phyloP scores from a whole-genome alignment of 495 filamentous ascomycete species.

The Daldinia caldariorum region DNA sequence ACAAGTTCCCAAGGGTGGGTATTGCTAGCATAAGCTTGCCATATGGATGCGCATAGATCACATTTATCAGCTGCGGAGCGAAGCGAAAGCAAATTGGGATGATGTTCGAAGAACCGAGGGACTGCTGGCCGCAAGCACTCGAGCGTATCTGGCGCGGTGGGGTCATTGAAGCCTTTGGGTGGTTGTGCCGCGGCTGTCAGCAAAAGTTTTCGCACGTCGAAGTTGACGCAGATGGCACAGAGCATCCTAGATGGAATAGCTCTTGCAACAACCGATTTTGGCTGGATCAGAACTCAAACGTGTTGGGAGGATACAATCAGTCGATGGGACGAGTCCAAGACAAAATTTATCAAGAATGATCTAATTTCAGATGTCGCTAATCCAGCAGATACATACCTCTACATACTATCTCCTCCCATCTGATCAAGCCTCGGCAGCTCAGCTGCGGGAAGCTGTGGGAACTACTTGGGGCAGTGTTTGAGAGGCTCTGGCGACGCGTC shows the following conservation, averaged over 20 bases:
- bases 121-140: slow-evolving; percentile 36
- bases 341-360: neutral
- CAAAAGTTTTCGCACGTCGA: slow-evolving; percentile 36
- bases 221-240: slow-evolving; percentile 33
- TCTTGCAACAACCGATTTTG: neutral
- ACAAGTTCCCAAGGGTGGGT: slow-evolving; percentile 31
- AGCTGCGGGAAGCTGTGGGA: neutral
- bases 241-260: slow-evolving; percentile 1
- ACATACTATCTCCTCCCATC: neutral
- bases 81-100: slow-evolving; percentile 28
- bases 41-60: slow-evolving; percentile 38
- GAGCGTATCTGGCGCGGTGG: slow-evolving; percentile 26
- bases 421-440: slow-evolving; percentile 10
- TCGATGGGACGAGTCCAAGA: neutral
- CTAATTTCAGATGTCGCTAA: slow-evolving; percentile 2
- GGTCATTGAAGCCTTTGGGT: slow-evolving; percentile 23
- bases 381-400: neutral
- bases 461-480: slow-evolving; percentile 5
- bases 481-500: slow-evolving; percentile 5
- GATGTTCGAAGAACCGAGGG: slow-evolving; percentile 36
- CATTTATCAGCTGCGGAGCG: slow-evolving; percentile 32
- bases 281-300: neutral
- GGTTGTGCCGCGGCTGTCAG: slow-evolving; percentile 31
- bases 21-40: slow-evolving; percentile 31
- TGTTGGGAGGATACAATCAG: neutral